Evolutionary conservation across 805 yeast species (phyloP).

Genomic region (Sugiyamaella floridensis): DNA sequence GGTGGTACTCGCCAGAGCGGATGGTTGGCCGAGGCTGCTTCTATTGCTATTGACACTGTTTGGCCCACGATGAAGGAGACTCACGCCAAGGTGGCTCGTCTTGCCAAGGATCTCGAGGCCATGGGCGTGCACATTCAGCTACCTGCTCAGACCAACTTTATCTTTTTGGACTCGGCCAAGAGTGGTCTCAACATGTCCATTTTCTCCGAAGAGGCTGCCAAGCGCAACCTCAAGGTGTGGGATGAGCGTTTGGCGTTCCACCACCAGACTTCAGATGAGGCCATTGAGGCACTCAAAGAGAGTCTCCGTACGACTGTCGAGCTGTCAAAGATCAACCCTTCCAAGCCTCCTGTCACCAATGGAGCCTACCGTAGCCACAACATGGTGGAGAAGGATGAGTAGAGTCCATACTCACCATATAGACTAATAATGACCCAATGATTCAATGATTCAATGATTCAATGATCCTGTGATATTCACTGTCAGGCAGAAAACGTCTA

Average conservation of each 20-base stretch:
- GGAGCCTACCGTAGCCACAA: constrained; percentile 6
- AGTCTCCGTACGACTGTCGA: constrained; percentile 6
- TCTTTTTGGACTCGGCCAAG: constrained; percentile 61
- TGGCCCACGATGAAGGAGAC: constrained; percentile 48
- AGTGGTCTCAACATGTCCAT: constrained; percentile 52
- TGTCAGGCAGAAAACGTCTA: background rate
- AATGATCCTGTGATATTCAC: background rate
- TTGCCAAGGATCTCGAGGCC: constrained; percentile 31
- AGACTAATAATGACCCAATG: background rate
- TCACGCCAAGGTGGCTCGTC: constrained; percentile 46
- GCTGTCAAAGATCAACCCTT: constrained; percentile 2
- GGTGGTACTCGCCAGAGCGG: constrained; percentile 93
- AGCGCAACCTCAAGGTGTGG: constrained; percentile 56
- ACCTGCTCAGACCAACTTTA: constrained; percentile 83
- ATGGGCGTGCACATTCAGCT: constrained; percentile 51
- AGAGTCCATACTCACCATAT: background rate
- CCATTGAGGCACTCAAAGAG: constrained; percentile 36
- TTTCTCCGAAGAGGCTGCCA: constrained; percentile 47
- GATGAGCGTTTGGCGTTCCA: constrained; percentile 81
- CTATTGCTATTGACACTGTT: constrained; percentile 67
- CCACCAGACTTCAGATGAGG: constrained; percentile 50
- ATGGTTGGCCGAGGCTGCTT: constrained; percentile 71
- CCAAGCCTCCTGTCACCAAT: background rate
- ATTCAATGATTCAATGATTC: background rate
- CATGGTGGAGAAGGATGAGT: constrained; percentile 1